phyloP scores from a whole-genome alignment of 2,329 filamentous ascomycete genomes.

The Thielaviopsis populi region DNA sequence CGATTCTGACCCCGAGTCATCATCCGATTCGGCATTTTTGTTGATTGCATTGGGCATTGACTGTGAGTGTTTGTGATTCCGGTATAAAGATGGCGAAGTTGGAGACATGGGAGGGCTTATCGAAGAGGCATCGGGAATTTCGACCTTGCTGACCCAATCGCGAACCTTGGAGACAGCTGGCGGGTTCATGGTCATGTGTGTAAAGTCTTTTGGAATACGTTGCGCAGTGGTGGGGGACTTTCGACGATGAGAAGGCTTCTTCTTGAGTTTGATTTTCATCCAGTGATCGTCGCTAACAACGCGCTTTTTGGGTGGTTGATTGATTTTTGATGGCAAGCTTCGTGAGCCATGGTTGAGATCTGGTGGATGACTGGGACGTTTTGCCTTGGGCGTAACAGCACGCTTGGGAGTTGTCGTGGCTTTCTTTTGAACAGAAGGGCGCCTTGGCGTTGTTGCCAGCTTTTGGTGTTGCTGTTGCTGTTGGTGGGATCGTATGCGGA shows the following conservation, averaged over 20 bases:
- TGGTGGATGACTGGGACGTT: not conserved
- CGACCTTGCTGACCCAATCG: conserved; percentile 44
- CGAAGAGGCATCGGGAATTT: conserved; percentile 29
- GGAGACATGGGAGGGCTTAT: conserved; percentile 6
- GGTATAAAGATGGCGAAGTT: conserved; percentile 1
- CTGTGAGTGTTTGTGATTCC: conserved; percentile 11
- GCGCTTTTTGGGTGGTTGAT: conserved; percentile 66
- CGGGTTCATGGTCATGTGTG: conserved; percentile 39
- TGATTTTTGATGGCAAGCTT: conserved; percentile 22
- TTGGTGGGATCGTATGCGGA: conserved; percentile 40
- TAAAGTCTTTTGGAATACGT: conserved; percentile 43
- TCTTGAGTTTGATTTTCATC: conserved; percentile 46
- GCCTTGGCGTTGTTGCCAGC: conserved; percentile 21
- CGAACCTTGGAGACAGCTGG: conserved; percentile 44
- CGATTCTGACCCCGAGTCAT: conserved; percentile 2
- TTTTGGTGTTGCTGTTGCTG: conserved; percentile 24
- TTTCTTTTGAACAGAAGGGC: conserved; percentile 18
- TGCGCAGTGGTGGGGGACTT: conserved; percentile 19
- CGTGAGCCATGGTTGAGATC: conserved; percentile 12
- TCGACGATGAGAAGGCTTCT: conserved; percentile 26
- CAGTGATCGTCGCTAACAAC: conserved; percentile 91
- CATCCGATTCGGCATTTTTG: not conserved
- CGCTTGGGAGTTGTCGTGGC: conserved; percentile 18
- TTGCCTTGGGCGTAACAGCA: not conserved
- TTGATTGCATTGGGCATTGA: conserved; percentile 13